Conservation (phyloP, 768 basidiomycete genomes). For the Tephrocybe rancida region DNA sequence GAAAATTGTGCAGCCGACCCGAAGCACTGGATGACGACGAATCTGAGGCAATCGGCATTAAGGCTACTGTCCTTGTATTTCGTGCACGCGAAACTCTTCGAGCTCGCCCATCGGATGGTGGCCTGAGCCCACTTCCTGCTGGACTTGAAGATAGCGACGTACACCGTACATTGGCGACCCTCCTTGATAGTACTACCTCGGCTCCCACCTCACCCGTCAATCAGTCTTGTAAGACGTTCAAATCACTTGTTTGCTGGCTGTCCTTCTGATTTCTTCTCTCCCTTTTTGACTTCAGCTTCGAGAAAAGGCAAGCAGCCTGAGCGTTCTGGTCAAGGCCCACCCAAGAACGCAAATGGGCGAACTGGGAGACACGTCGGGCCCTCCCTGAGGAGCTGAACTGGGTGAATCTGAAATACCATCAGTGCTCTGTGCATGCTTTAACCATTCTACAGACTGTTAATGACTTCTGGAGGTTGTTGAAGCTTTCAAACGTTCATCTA, state of each 20-base stretch:
- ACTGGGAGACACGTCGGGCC: slow-evolving; percentile 17
- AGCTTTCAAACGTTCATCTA: too few species aligned
- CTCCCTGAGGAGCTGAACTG: neutral
- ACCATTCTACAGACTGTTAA: too few species aligned
- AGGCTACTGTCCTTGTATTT: slow-evolving; percentile 54
- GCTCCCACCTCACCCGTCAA: too few species aligned
- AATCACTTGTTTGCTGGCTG: too few species aligned
- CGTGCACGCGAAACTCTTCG: slow-evolving; percentile 53
- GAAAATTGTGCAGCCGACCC: slow-evolving; percentile 50
- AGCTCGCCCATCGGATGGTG: slow-evolving; percentile 30
- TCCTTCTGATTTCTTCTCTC: too few species aligned
- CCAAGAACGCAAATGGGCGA: slow-evolving; percentile 16
- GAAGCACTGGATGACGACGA: slow-evolving; percentile 56
- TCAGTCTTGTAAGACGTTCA: neutral
- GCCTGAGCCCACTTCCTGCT: slow-evolving; percentile 37
- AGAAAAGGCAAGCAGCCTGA: slow-evolving; percentile 1
- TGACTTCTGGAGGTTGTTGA: too few species aligned
- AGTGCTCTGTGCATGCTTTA: too few species aligned
- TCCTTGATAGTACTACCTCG: slow-evolving; percentile 3
- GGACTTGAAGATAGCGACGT: slow-evolving; percentile 34
- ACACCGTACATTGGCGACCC: slow-evolving; percentile 30
- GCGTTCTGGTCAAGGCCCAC: neutral
- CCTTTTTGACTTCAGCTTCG: slow-evolving; percentile 10
- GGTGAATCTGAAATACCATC: neutral
- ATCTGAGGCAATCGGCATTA: slow-evolving; percentile 55